These are phyloP conservation scores for Somion occarium DNA, from an alignment of 1,284 basidiomycete genomes.

Conservation along the genomic window DNA sequence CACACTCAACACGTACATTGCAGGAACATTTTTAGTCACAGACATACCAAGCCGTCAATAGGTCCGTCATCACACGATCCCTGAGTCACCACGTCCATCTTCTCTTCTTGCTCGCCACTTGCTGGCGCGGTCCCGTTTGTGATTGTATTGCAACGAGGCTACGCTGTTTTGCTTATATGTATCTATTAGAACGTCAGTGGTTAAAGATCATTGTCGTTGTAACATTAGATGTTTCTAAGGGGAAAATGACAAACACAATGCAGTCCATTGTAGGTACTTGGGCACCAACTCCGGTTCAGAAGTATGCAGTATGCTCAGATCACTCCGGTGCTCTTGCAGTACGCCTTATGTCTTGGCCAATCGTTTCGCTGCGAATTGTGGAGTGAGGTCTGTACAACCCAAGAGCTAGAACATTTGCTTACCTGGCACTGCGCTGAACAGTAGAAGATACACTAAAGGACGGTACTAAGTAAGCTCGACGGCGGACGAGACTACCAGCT, in stretches of 20 bases:
- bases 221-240: too few species aligned
- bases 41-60: not conserved
- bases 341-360: constrained; percentile 16
- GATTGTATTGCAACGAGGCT: not conserved
- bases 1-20: not conserved
- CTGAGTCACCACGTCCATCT: not conserved
- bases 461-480: not conserved
- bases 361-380: constrained; percentile 9
- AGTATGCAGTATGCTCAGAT: too few species aligned
- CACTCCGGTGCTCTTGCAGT: too few species aligned
- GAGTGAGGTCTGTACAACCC: not conserved
- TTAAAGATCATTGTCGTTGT: not conserved
- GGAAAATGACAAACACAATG: too few species aligned
- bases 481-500: not conserved
- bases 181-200: not conserved
- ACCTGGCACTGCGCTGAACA: constrained; percentile 18
- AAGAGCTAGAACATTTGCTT: not conserved
- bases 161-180: not conserved
- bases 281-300: too few species aligned
- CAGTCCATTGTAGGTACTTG: too few species aligned
- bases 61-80: not conserved
- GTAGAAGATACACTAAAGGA: constrained; percentile 15
- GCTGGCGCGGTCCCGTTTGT: not conserved
- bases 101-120: not conserved
- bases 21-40: constrained; percentile 61